These are phyloP conservation scores for Candida xyloterini DNA, from an alignment of 805 yeast species.

Conservation along the genomic window DNA sequence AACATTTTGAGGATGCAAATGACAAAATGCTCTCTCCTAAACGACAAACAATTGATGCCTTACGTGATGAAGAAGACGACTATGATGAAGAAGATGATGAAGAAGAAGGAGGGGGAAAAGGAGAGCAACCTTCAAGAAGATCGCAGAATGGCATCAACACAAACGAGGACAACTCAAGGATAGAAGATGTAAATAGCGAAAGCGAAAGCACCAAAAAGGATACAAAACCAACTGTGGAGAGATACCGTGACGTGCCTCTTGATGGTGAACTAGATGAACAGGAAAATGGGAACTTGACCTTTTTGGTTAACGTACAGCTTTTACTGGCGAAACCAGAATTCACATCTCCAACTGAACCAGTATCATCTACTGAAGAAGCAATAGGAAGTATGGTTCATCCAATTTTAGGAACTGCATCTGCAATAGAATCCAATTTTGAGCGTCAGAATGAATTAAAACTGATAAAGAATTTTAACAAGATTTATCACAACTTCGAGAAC, in stretches of 20 bases:
- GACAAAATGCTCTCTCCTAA: constrained; percentile 8
- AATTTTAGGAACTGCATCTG: constrained; percentile 34
- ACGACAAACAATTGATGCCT: constrained; percentile 1
- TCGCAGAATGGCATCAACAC: no score
- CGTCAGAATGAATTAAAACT: constrained; percentile 36
- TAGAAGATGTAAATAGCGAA: no score
- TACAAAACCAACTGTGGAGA: not conserved
- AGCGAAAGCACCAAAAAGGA: no score
- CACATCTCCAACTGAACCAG: constrained; percentile 27
- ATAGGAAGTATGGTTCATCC: constrained; percentile 36
- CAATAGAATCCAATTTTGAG: constrained; percentile 42
- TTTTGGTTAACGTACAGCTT: constrained; percentile 18
- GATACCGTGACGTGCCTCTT: constrained; percentile 4
- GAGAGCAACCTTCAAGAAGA: no score
- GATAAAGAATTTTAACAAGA: constrained; percentile 64
- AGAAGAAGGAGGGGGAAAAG: constrained; percentile 9
- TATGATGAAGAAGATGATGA: constrained; percentile 33
- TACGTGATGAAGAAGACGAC: constrained; percentile 31
- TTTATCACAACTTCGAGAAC: constrained; percentile 73
- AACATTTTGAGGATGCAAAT: constrained; percentile 19
- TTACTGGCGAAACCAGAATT: constrained; percentile 30
- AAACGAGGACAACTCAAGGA: no score
- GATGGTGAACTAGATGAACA: constrained; percentile 13
- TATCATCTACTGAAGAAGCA: constrained; percentile 29
- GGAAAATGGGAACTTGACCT: not conserved